Evolutionary conservation across 345 rosid species (phyloP).

Genomic region (Anacardium occidentale): DNA sequence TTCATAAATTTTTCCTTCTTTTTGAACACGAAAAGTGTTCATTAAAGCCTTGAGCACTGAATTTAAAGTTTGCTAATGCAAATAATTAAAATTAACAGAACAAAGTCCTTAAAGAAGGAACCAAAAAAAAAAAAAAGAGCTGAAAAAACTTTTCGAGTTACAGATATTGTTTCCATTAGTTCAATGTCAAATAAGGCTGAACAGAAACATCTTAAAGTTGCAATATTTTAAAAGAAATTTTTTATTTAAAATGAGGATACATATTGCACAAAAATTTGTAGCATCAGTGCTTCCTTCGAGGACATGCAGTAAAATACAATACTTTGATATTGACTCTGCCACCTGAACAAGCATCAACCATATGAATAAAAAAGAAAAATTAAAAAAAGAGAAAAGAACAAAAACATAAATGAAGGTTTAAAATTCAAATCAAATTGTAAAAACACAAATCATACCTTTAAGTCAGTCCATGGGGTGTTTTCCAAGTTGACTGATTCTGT

Average conservation of each 20-base stretch:
- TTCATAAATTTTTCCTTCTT: no score
- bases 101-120: neutral
- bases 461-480: conserved; percentile 56
- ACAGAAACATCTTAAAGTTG: neutral
- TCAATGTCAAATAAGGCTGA: neutral
- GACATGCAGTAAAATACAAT: conserved; percentile 70
- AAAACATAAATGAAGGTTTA: neutral
- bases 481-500: conserved; percentile 55
- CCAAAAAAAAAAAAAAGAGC: neutral
- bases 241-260: conserved; percentile 56
- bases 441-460: conserved; percentile 34
- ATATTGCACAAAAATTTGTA: conserved; percentile 66
- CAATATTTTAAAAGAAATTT: neutral
- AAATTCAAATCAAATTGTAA: neutral
- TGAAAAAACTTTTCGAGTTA: neutral
- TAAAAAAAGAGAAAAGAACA: neutral
- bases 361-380: neutral
- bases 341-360: conserved; percentile 42
- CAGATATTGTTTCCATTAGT: neutral
- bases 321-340: conserved; percentile 66
- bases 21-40: no score
- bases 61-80: neutral
- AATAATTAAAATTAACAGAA: neutral
- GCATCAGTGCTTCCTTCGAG: conserved; percentile 59
- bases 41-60: neutral